A percentile compares a stretch with the other conserved stretches of the same genome.
These are phyloP conservation scores for Trypanosoma vivax DNA, from an alignment of 208 protist species.

Conservation along the genomic window DNA sequence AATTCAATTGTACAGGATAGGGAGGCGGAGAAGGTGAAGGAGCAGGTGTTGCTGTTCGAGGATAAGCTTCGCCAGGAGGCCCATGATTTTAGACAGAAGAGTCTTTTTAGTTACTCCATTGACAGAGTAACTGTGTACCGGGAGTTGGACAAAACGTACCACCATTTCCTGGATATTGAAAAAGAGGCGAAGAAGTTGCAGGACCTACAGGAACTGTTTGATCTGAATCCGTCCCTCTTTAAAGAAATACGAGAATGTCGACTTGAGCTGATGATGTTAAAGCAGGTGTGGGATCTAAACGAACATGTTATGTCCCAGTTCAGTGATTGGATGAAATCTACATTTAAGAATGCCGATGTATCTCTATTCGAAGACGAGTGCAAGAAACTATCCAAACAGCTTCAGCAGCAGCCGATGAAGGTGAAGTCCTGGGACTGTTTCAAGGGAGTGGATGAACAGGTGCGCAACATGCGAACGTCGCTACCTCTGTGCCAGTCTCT, in stretches of 20 bases:
- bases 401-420: constrained; percentile 91
- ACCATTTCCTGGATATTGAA: constrained; percentile 83
- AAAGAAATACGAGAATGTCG: constrained; percentile 90
- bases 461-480: constrained; percentile 93
- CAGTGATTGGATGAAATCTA: constrained; percentile 90
- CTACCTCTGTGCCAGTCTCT: constrained; percentile 90
- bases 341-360: constrained; percentile 92
- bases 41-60: constrained; percentile 73
- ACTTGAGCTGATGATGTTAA: constrained; percentile 87
- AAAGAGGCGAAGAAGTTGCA: constrained; percentile 81
- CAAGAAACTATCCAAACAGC: constrained; percentile 92
- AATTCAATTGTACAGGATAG: constrained; percentile 90
- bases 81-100: constrained; percentile 70
- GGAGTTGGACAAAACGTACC: constrained; percentile 75
- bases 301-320: constrained; percentile 92
- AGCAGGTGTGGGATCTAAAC: constrained; percentile 92
- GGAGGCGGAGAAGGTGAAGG: constrained; percentile 91
- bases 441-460: constrained; percentile 90
- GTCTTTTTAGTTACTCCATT: constrained; percentile 84
- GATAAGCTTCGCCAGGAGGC: constrained; percentile 66
- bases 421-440: constrained; percentile 92
- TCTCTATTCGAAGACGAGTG: constrained; percentile 89
- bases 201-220: constrained; percentile 93
- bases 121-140: constrained; percentile 73
- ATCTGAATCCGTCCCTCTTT: constrained; percentile 90